Conservation (phyloP, 352 stramenopile species). For the Globisporangium orthogonon region DNA sequence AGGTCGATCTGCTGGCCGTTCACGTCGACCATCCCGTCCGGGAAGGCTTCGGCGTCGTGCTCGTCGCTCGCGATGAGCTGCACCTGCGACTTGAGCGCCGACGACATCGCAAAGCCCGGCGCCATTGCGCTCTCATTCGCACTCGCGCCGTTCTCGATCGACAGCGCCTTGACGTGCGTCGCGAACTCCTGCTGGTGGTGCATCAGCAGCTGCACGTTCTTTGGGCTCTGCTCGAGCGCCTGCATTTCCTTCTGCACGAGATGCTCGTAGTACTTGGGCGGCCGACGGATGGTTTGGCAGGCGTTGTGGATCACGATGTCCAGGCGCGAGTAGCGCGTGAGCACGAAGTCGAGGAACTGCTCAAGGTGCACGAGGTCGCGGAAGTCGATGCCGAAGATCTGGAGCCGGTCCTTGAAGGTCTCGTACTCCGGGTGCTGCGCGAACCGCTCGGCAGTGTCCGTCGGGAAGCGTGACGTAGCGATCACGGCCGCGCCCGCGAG, state of each 20-base stretch:
- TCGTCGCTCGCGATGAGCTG: constrained; percentile 70
- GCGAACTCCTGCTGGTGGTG: constrained; percentile 80
- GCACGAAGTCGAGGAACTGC: constrained; percentile 89
- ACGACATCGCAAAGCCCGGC: constrained; percentile 47
- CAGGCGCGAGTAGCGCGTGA: constrained; percentile 81
- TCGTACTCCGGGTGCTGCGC: constrained; percentile 90
- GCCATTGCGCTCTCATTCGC: constrained; percentile 11
- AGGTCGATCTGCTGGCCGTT: constrained; percentile 96
- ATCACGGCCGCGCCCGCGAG: constrained; percentile 91
- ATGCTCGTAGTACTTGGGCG: constrained; percentile 92
- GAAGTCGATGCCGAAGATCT: constrained; percentile 96
- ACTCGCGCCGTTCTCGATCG: constrained; percentile 21
- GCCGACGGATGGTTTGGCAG: constrained; percentile 95
- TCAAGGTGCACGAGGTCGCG: constrained; percentile 94
- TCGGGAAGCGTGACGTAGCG: constrained; percentile 94
- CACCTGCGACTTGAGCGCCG: constrained; percentile 79
- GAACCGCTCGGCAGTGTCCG: constrained; percentile 89
- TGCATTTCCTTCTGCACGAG: constrained; percentile 82
- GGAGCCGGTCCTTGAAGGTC: constrained; percentile 90
- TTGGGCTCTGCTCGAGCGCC: constrained; percentile 39
- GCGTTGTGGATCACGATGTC: constrained; percentile 98
- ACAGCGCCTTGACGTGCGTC: constrained; percentile 49
- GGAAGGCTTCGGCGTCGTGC: constrained; percentile 51
- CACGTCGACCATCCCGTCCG: constrained; percentile 85
- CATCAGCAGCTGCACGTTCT: constrained; percentile 60